These are phyloP conservation scores for Hyphodiscus sp. DNA, from an alignment of 2,329 filamentous ascomycete species.

Conservation along the genomic window DNA sequence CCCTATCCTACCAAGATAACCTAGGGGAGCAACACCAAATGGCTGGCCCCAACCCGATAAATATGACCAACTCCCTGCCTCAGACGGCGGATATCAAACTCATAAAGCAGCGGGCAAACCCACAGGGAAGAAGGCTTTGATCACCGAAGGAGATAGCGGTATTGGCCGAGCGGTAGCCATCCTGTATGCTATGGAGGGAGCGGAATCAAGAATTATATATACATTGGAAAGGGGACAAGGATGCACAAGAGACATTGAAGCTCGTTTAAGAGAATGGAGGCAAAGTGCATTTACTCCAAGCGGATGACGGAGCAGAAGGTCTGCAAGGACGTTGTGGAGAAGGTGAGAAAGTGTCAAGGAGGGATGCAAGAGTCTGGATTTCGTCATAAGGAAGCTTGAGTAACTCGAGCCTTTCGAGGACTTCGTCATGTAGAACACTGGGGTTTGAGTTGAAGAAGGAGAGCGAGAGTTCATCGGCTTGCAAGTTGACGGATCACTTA, in stretches of 20 bases:
- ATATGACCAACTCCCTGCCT: conserved; percentile 60
- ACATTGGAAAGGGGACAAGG: conserved; percentile 71
- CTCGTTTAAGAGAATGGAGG: conserved; percentile 60
- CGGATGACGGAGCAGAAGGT: conserved; percentile 62
- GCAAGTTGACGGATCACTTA: no score
- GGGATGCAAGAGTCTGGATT: conserved; percentile 68
- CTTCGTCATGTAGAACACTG: no score
- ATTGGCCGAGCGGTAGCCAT: conserved; percentile 72
- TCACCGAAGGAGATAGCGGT: conserved; percentile 75
- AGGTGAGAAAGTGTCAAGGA: conserved; percentile 59
- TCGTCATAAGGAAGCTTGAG: no score
- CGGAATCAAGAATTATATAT: conserved; percentile 66
- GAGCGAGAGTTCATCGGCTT: no score
- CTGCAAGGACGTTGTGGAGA: conserved; percentile 63
- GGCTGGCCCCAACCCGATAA: conserved; percentile 48
- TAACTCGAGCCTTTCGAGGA: no score
- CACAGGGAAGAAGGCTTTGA: conserved; percentile 66
- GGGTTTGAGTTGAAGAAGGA: no score
- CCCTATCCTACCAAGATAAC: conserved; percentile 47
- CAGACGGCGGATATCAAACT: conserved; percentile 58
- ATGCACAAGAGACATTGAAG: conserved; percentile 68
- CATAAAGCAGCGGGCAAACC: conserved; percentile 75
- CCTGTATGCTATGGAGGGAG: conserved; percentile 76
- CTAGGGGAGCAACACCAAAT: conserved; percentile 48
- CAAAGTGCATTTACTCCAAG: conserved; percentile 56